Conservation (phyloP, 768 basidiomycete genomes). For the Tylopilus rubrobrunneus region DNA sequence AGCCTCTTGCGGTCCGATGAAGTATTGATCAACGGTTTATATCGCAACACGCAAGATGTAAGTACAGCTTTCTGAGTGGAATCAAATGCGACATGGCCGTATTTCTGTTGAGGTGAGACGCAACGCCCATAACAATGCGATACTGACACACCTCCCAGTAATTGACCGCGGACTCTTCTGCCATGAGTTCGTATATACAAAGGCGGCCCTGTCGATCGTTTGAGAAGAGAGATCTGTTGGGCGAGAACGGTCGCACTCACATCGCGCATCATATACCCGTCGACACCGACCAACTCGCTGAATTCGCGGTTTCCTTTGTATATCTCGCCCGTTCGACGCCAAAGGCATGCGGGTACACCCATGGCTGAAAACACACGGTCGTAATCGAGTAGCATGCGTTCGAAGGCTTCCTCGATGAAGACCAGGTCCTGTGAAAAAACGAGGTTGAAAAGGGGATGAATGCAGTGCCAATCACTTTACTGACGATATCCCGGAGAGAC, state of each 20-base stretch:
- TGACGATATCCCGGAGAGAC: constrained; percentile 47
- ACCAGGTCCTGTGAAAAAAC: constrained; percentile 67
- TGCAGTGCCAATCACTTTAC: constrained; percentile 13
- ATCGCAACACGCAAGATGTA: too few species aligned
- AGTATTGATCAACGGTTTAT: too few species aligned
- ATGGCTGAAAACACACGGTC: constrained; percentile 93
- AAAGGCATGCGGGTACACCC: constrained; percentile 95
- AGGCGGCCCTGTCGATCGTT: constrained; percentile 50
- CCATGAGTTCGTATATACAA: too few species aligned
- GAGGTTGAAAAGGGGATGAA: background rate
- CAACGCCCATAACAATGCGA: too few species aligned
- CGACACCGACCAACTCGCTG: constrained; percentile 83
- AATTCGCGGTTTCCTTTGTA: constrained; percentile 98
- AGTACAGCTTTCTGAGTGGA: too few species aligned
- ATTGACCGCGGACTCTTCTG: too few species aligned
- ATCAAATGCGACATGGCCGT: too few species aligned
- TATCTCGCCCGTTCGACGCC: constrained; percentile 96
- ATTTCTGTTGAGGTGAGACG: too few species aligned
- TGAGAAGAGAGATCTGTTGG: background rate
- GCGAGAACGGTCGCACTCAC: constrained; percentile 36
- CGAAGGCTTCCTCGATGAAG: constrained; percentile 97
- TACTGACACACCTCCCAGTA: too few species aligned
- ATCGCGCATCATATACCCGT: constrained; percentile 85
- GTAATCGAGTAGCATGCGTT: constrained; percentile 90
- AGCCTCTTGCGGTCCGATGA: too few species aligned